These are phyloP conservation scores for Rauvolfia tetraphylla DNA, from an alignment of 257 asterid species.

Conservation along the genomic window DNA sequence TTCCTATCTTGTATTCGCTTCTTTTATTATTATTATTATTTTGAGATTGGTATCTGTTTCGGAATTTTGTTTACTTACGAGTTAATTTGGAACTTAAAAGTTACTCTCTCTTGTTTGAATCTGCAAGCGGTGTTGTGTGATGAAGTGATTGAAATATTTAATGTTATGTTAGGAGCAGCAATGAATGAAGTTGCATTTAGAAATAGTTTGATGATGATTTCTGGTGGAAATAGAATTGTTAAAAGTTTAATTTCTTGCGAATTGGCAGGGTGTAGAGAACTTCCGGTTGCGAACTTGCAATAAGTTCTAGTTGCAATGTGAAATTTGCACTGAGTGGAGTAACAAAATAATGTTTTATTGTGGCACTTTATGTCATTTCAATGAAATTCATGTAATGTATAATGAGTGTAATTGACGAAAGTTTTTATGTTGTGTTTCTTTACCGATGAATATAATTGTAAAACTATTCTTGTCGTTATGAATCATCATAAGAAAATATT, in stretches of 20 bases:
- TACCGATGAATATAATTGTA: not conserved
- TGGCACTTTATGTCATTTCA: not conserved
- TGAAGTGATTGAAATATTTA: not conserved
- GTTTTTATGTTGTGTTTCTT: not conserved
- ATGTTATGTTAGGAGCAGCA: not conserved
- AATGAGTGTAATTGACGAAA: not conserved
- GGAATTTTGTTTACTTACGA: not conserved
- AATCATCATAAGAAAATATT: not conserved
- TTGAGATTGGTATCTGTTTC: not conserved
- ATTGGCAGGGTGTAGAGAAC: not conserved
- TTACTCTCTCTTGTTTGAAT: not conserved
- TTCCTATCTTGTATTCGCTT: constrained; percentile 4
- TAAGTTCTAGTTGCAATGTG: not conserved
- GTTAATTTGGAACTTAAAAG: not conserved
- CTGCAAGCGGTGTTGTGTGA: not conserved
- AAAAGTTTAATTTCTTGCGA: not conserved
- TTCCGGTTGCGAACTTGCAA: not conserved
- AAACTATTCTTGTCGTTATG: not conserved
- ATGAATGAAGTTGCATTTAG: not conserved
- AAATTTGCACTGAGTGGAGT: not conserved
- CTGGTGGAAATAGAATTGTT: not conserved
- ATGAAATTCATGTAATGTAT: not conserved
- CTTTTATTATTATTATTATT: not conserved
- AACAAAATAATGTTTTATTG: not conserved
- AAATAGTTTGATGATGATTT: not conserved